phyloP scores from a whole-genome alignment of 1,139 yeast genomes.

The Hanseniaspora gamundiae region DNA sequence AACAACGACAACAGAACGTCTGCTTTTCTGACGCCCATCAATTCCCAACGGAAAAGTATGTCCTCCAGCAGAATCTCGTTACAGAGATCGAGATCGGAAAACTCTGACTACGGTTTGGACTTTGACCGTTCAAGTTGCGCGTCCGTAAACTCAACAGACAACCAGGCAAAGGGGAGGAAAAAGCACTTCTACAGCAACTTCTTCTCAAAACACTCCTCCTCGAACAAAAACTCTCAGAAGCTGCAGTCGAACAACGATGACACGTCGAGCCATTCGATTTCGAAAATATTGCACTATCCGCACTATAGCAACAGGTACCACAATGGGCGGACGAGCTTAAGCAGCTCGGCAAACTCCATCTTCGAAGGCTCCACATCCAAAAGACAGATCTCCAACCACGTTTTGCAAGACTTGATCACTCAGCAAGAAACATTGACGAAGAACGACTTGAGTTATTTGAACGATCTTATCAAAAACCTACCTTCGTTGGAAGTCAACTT shows the following conservation, averaged over 20 bases:
- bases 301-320: constrained; percentile 14
- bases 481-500: constrained; percentile 23
- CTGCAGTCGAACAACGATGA: constrained; percentile 13
- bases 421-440: constrained; percentile 8
- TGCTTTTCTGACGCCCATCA: not conserved
- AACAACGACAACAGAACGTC: not conserved
- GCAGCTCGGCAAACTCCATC: not conserved
- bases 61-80: not conserved
- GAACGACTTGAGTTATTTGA: constrained; percentile 11
- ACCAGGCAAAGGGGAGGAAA: not conserved
- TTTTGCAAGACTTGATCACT: constrained; percentile 7
- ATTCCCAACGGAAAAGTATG: not conserved
- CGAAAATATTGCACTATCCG: constrained; percentile 21
- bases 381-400: constrained; percentile 1
- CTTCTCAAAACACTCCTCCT: not conserved
- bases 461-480: constrained; percentile 22
- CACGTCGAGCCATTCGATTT: constrained; percentile 15
- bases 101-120: not conserved
- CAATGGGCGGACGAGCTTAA: not conserved
- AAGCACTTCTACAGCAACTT: not conserved
- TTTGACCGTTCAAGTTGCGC: not conserved
- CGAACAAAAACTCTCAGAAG: not conserved
- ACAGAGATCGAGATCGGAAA: not conserved
- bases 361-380: not conserved
- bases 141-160: not conserved